phyloP scores from a whole-genome alignment of 2,329 filamentous ascomycete species.

The Biscogniauxia mediterranea region DNA sequence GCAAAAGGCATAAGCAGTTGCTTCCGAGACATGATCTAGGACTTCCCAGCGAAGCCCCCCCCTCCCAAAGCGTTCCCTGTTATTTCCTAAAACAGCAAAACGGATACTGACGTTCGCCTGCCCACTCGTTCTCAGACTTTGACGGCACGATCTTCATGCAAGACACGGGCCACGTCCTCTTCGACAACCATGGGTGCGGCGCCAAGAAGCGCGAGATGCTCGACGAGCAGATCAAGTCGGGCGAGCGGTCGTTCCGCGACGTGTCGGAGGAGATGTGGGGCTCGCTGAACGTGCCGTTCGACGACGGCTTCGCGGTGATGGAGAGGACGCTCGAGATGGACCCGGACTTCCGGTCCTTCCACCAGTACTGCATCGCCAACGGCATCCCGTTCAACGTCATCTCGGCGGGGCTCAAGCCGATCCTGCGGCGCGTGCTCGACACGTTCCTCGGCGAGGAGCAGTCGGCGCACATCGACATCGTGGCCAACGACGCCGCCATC shows the following conservation, averaged over 20 bases:
- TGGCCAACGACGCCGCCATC: conserved; percentile 66
- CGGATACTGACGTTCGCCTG: conserved; percentile 13
- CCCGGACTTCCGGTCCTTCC: conserved; percentile 61
- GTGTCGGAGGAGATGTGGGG: conserved; percentile 73
- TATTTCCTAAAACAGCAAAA: background rate
- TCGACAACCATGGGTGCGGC: conserved; percentile 64
- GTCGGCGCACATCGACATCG: conserved; percentile 60
- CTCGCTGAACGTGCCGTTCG: conserved; percentile 64
- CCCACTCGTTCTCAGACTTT: conserved; percentile 50
- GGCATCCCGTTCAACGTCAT: conserved; percentile 68
- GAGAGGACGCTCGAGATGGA: conserved; percentile 61
- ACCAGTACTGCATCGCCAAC: conserved; percentile 61
- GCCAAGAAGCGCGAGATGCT: conserved; percentile 52
- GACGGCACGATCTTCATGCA: conserved; percentile 73
- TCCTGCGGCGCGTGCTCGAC: conserved; percentile 60
- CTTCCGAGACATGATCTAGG: no score
- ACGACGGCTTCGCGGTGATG: conserved; percentile 66
- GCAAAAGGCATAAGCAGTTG: no score
- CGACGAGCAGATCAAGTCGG: conserved; percentile 62
- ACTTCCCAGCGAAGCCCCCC: no score
- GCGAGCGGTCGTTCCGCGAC: conserved; percentile 65
- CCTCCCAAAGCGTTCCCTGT: no score
- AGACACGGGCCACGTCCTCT: conserved; percentile 67
- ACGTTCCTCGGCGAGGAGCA: conserved; percentile 62
- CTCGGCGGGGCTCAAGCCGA: conserved; percentile 64